Base-by-base conservation (phyloP, 2,329 filamentous ascomycete genomes). In the Huntiella savannae region DNA sequence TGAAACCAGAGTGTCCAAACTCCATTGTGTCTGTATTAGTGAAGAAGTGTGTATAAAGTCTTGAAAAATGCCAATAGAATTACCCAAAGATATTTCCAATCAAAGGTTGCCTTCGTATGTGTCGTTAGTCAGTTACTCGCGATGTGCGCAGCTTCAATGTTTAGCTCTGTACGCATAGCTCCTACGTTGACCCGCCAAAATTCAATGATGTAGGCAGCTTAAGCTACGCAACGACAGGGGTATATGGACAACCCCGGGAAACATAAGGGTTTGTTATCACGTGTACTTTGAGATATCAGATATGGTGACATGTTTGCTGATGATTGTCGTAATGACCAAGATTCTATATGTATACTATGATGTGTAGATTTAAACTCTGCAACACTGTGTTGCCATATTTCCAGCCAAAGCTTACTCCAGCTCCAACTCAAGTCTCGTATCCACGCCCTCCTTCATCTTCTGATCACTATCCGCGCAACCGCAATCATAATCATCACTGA, bases 401-500 rank as follows among this genome's bases (percentile, higher is more conserved):
- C n/a, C 3, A 28, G 6, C 5, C 7, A 28, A 12, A 17, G n/a
- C 17, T 4, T 37, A 17, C 11, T 11, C 17, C 49, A 49, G 48
- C 49, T 52, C 58, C 41, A 52, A 54, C 35, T 53, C 54, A 39
- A 57, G 56, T 16, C 52, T 56, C 33, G 54, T 55, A 46, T 53
- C 58, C 43, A 51, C 52, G 2, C 54, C 56, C 41, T 54, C 52
- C 49, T 56, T 55, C 55, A 61, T 64, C 52, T 68, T 63, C 54
- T 67, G 65, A 13, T 68, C 67, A 50, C 77, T 74, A n/a, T 79
- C 77, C 11, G 74, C 77, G 55, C 77, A 82, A 0, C 77, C 77
- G 55, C 77, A 82, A 56, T 82, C 77, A 59, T 81, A 82, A 56
- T 78, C 77, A 54, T 81, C 77, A 12, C 76, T 76, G 55, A 82